A percentile compares a stretch with the other conserved stretches of the same genome.
These are phyloP conservation scores for Sporothrix dimorphospora DNA, from an alignment of 2,329 filamentous ascomycete species.

Conservation along the genomic window DNA sequence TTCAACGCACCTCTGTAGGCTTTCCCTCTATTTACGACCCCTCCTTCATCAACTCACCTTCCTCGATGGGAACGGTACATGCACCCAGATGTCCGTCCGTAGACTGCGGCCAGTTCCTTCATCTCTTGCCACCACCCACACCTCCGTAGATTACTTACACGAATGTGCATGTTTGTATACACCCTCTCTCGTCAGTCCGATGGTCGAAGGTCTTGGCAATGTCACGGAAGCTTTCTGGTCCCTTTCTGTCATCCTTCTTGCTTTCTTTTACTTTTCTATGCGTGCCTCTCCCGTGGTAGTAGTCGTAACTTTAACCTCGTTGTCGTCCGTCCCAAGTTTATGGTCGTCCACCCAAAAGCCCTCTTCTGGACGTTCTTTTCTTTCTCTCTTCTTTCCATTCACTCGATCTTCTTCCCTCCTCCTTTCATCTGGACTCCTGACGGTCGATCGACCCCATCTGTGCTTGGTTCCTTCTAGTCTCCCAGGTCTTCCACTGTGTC, in stretches of 20 bases:
- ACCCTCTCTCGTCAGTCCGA: conserved; percentile 5
- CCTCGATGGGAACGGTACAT: background rate
- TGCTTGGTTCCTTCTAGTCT: background rate
- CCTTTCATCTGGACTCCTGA: background rate
- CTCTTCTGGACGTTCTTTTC: background rate
- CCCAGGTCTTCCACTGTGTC: background rate
- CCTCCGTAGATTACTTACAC: conserved; percentile 18
- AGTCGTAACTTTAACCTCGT: background rate
- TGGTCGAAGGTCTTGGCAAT: conserved; percentile 23
- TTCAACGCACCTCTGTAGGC: too few relatives aligned
- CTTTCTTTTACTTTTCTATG: background rate
- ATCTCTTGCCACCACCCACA: background rate
- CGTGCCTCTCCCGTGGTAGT: background rate
- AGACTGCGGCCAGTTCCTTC: background rate
- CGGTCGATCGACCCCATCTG: background rate
- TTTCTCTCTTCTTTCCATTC: background rate
- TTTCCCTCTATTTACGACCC: background rate
- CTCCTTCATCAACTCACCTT: background rate
- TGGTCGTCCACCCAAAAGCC: background rate
- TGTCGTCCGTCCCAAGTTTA: background rate
- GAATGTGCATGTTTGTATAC: conserved; percentile 3
- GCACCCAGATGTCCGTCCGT: background rate
- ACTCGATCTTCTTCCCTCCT: background rate
- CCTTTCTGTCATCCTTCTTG: background rate
- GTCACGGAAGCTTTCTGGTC: conserved; percentile 8